Conservation (phyloP, 768 basidiomycete genomes). For the Rhizopogon salebrosus region DNA sequence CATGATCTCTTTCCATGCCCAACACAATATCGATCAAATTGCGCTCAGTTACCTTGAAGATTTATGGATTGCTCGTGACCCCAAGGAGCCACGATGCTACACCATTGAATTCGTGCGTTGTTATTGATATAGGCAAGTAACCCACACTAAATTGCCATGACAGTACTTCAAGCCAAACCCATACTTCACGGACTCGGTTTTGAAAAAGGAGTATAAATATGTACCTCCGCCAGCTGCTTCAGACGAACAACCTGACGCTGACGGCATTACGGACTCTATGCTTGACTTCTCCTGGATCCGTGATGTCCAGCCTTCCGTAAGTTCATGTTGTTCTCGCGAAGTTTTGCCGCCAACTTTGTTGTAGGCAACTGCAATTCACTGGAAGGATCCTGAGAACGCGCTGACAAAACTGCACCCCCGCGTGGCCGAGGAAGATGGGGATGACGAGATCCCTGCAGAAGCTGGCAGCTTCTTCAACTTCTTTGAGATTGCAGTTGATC, state of each 20-base stretch:
- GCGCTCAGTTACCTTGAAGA: slow-evolving; percentile 84
- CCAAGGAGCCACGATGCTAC: slow-evolving; percentile 73
- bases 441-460: slow-evolving; percentile 55
- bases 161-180: slow-evolving; percentile 87
- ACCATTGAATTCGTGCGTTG: slow-evolving; percentile 82
- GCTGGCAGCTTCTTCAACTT: slow-evolving; percentile 86
- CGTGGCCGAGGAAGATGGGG: slow-evolving; percentile 52
- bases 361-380: slow-evolving; percentile 66
- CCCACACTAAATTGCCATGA: slow-evolving; percentile 2
- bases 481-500: slow-evolving; percentile 64
- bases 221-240: slow-evolving; percentile 47
- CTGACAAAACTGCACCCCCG: slow-evolving; percentile 77
- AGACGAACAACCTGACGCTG: slow-evolving; percentile 56
- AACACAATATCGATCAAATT: slow-evolving; percentile 72
- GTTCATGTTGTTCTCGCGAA: slow-evolving; percentile 11
- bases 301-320: slow-evolving; percentile 63
- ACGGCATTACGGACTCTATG: slow-evolving; percentile 76
- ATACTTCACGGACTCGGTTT: slow-evolving; percentile 67
- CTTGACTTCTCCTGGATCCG: slow-evolving; percentile 78
- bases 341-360: not conserved
- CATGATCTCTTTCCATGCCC: slow-evolving; percentile 57
- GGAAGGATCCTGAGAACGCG: slow-evolving; percentile 77
- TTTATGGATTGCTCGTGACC: slow-evolving; percentile 74
- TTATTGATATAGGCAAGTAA: slow-evolving; percentile 3
- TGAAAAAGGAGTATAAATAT: slow-evolving; percentile 83